These are phyloP conservation scores for Funneliformis mosseae DNA, from an alignment of 192 early-diverging fungal species.

Conservation along the genomic window DNA sequence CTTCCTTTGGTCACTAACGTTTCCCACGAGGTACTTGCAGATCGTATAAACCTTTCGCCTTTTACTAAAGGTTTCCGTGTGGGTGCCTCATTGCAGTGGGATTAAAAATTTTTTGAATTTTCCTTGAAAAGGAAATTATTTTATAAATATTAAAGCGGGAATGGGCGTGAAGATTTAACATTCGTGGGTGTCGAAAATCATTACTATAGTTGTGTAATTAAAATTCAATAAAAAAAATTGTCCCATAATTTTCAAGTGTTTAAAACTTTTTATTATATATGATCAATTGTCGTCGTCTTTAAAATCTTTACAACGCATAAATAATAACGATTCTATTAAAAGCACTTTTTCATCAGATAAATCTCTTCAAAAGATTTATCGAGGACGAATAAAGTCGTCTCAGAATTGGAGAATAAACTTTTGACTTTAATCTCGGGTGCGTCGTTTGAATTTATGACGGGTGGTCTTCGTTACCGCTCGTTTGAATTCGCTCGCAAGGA, in stretches of 20 bases:
- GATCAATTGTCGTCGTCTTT: background rate
- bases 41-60: no score
- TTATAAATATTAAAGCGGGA: no score
- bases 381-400: slow-evolving; percentile 12
- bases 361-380: slow-evolving; percentile 5
- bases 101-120: no score
- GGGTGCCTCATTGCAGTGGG: no score
- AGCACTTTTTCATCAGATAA: slow-evolving; percentile 13
- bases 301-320: slow-evolving; percentile 3
- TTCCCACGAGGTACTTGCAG: no score
- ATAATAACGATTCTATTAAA: slow-evolving; percentile 7
- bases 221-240: no score
- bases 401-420: background rate
- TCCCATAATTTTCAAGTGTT: background rate
- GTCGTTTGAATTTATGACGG: background rate
- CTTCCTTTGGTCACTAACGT: no score
- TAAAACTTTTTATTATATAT: background rate
- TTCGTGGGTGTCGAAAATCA: no score
- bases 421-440: slow-evolving; percentile 8
- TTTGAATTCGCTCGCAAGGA: slow-evolving; percentile 3
- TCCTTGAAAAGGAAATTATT: no score
- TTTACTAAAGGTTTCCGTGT: no score
- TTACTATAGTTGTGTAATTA: no score
- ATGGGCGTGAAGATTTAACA: no score
- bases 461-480: background rate